Conservation (phyloP, 768 basidiomycete species). For the Tephrocybe sp. region DNA sequence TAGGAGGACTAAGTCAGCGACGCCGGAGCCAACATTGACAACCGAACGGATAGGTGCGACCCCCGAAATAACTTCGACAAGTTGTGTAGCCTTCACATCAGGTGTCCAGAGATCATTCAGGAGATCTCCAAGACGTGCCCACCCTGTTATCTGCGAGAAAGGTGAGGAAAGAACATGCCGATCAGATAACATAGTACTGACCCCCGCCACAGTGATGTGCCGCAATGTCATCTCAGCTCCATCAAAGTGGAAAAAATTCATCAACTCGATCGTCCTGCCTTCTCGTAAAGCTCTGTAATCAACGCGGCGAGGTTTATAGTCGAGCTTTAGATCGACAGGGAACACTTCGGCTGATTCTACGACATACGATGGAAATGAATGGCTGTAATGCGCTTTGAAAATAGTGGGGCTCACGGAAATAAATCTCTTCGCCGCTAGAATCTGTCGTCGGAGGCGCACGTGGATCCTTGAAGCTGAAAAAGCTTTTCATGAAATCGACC, state of each 20-base stretch:
- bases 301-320: slow-evolving; percentile 97
- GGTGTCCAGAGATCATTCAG: slow-evolving; percentile 99
- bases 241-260: slow-evolving; percentile 99
- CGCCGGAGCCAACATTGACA: slow-evolving; percentile 96
- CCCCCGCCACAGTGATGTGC: slow-evolving; percentile 89
- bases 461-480: slow-evolving; percentile 84
- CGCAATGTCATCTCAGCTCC: slow-evolving; percentile 97
- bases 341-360: slow-evolving; percentile 93
- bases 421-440: slow-evolving; percentile 52
- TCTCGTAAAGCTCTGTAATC: slow-evolving; percentile 90
- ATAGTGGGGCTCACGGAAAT: slow-evolving; percentile 59
- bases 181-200: slow-evolving; percentile 39
- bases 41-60: slow-evolving; percentile 95
- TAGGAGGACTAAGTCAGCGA: slow-evolving; percentile 92
- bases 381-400: not conserved
- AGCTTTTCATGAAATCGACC: slow-evolving; percentile 95
- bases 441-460: slow-evolving; percentile 36
- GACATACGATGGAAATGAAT: not conserved
- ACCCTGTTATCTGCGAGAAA: slow-evolving; percentile 80
- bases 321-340: slow-evolving; percentile 92
- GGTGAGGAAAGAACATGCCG: not conserved
- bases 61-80: slow-evolving; percentile 95
- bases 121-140: slow-evolving; percentile 84
- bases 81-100: slow-evolving; percentile 97
- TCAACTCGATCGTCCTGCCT: slow-evolving; percentile 92